These are phyloP conservation scores for Oryza brachyantha DNA, from an alignment of 176 grass and related monocot species.

Conservation along the genomic window DNA sequence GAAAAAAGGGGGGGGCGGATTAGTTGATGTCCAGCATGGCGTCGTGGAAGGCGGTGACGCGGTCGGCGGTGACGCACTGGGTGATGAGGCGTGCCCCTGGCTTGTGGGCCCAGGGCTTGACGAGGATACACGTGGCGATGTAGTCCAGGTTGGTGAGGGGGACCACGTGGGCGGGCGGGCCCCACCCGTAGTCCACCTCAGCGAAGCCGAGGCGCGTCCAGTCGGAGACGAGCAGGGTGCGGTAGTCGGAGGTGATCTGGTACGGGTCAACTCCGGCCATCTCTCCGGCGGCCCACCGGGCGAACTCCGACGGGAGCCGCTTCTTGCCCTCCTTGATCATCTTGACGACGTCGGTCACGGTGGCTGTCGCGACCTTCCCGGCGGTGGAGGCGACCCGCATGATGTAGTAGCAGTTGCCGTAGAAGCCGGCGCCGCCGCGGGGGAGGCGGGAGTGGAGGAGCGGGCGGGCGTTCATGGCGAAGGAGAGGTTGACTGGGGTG, in stretches of 20 bases:
- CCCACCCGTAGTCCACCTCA: slow-evolving; percentile 95
- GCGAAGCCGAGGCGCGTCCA: slow-evolving; percentile 91
- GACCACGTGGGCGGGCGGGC: slow-evolving; percentile 70
- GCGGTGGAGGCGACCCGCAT: slow-evolving; percentile 61
- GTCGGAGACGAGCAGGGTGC: slow-evolving; percentile 81
- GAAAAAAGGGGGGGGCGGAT: neutral
- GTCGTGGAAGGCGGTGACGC: slow-evolving; percentile 67
- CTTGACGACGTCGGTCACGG: slow-evolving; percentile 65
- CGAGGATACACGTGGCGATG: slow-evolving; percentile 95
- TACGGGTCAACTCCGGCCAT: slow-evolving; percentile 53
- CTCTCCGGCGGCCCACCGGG: slow-evolving; percentile 62
- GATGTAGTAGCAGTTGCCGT: slow-evolving; percentile 96
- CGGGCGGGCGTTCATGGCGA: slow-evolving; percentile 85
- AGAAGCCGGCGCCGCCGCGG: slow-evolving; percentile 43
- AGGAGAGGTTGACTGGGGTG: slow-evolving; percentile 58
- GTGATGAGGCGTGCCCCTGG: slow-evolving; percentile 82
- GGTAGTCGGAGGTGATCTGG: slow-evolving; percentile 81
- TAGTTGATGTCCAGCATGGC: slow-evolving; percentile 59
- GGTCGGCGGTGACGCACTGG: slow-evolving; percentile 66
- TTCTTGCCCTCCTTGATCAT: slow-evolving; percentile 79
- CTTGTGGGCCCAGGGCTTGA: slow-evolving; percentile 74
- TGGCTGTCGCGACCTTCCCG: slow-evolving; percentile 16
- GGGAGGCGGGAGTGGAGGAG: slow-evolving; percentile 35
- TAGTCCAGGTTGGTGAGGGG: slow-evolving; percentile 88
- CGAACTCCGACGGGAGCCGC: slow-evolving; percentile 59